Conservation (phyloP, 805 yeast genomes). For the Yarrowia deformans region DNA sequence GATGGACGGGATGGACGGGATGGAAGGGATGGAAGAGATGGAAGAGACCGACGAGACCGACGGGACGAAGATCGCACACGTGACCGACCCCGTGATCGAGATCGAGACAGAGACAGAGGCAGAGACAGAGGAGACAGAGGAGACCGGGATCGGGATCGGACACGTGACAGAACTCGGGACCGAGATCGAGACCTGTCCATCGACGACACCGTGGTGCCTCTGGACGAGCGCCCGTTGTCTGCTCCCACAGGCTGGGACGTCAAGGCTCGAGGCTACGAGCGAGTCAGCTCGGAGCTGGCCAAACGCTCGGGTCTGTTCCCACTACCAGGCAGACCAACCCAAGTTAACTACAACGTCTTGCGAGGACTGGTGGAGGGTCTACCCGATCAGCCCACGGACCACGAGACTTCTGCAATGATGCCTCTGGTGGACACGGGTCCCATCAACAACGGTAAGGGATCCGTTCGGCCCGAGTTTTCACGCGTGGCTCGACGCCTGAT, state of each 20-base stretch:
- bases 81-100: slow-evolving; percentile 7
- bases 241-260: slow-evolving; percentile 53
- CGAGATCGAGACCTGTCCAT: slow-evolving; percentile 44
- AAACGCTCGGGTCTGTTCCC: slow-evolving; percentile 82
- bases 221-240: slow-evolving; percentile 13
- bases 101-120: slow-evolving; percentile 42
- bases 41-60: not conserved
- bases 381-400: slow-evolving; percentile 38
- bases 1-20: not conserved
- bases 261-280: slow-evolving; percentile 74
- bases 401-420: slow-evolving; percentile 31
- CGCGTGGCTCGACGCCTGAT: slow-evolving; percentile 38
- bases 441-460: slow-evolving; percentile 34
- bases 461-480: slow-evolving; percentile 36
- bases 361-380: slow-evolving; percentile 40
- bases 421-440: slow-evolving; percentile 28
- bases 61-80: slow-evolving; percentile 4
- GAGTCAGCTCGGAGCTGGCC: slow-evolving; percentile 75
- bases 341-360: slow-evolving; percentile 37
- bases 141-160: slow-evolving; percentile 39
- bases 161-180: slow-evolving; percentile 43
- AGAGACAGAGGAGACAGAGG: slow-evolving; percentile 43
- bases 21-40: not conserved
- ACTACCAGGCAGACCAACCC: slow-evolving; percentile 57
- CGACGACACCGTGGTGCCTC: slow-evolving; percentile 9